phyloP scores from a whole-genome alignment of 2,329 filamentous ascomycete species.

The Colletotrichum incanum region DNA sequence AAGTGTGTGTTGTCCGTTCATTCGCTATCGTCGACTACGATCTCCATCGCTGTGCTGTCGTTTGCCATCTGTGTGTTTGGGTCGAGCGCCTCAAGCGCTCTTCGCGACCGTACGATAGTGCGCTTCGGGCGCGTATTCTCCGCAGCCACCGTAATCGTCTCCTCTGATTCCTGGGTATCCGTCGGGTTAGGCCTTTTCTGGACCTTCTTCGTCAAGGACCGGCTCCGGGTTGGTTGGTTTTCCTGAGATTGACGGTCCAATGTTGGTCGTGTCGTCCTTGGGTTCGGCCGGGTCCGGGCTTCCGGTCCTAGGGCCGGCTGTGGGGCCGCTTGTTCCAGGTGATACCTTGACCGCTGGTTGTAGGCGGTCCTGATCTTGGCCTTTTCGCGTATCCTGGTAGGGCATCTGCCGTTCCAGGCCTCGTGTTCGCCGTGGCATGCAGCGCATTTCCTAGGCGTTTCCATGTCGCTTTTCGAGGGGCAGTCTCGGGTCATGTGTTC shows the following conservation, averaged over 20 bases:
- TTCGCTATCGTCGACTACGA: conserved; percentile 2
- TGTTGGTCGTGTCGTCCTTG: neutral
- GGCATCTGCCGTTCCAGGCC: conserved; percentile 15
- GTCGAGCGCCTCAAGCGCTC: neutral
- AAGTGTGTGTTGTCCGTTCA: neutral
- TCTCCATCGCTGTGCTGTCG: conserved; percentile 4
- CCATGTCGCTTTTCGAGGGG: conserved; percentile 12
- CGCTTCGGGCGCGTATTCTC: conserved; percentile 4
- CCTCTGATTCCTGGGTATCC: conserved; percentile 6
- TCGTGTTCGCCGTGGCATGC: conserved; percentile 16
- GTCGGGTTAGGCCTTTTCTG: conserved; percentile 1
- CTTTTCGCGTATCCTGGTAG: neutral
- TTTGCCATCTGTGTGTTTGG: neutral
- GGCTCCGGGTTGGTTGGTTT: conserved; percentile 11
- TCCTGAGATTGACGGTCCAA: conserved; percentile 18
- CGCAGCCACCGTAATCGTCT: conserved; percentile 16
- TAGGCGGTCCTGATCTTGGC: conserved; percentile 13
- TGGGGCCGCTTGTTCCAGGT: conserved; percentile 9
- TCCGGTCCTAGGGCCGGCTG: too few relatives aligned
- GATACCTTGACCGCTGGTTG: conserved; percentile 17
- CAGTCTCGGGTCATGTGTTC: conserved; percentile 18
- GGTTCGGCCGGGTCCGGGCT: neutral
- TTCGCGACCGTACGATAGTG: conserved; percentile 6
- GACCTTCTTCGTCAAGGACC: conserved; percentile 18
- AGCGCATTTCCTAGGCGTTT: conserved; percentile 14